phyloP scores from a whole-genome alignment of 1,284 basidiomycete species.

The Leccinum griseonigrum region DNA sequence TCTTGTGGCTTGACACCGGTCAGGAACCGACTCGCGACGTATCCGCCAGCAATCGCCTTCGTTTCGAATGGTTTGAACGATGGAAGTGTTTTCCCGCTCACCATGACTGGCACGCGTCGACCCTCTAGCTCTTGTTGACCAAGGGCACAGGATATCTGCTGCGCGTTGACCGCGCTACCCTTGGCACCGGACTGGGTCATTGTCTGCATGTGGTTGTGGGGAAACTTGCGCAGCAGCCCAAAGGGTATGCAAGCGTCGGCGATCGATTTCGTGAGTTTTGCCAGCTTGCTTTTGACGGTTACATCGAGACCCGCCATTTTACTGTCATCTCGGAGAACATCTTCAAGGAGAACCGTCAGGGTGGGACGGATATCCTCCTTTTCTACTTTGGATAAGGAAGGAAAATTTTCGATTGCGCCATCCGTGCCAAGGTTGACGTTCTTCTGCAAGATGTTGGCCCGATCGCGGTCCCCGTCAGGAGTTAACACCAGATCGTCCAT shows the following conservation, averaged over 20 bases:
- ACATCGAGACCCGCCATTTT: conserved; percentile 97
- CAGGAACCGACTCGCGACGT: conserved; percentile 98
- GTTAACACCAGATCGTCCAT: conserved; percentile 98
- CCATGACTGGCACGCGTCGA: conserved; percentile 98
- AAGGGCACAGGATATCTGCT: conserved; percentile 95
- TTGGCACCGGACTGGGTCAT: conserved; percentile 99
- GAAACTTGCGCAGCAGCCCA: conserved; percentile 89
- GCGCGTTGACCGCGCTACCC: conserved; percentile 96
- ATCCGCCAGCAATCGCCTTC: conserved; percentile 96
- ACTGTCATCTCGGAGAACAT: conserved; percentile 94
- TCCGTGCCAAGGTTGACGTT: conserved; percentile 78
- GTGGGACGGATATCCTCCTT: conserved; percentile 51
- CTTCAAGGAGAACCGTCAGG: conserved; percentile 72
- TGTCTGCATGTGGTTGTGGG: conserved; percentile 99
- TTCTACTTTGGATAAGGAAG: conserved; percentile 55
- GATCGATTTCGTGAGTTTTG: conserved; percentile 87
- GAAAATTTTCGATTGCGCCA: conserved; percentile 89
- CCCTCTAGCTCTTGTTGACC: conserved; percentile 99
- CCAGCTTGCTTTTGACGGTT: conserved; percentile 84
- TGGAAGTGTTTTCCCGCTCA: conserved; percentile 97
- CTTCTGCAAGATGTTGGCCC: conserved; percentile 68
- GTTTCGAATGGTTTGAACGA: conserved; percentile 98
- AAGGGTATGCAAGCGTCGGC: conserved; percentile 90
- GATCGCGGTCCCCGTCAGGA: conserved; percentile 71
- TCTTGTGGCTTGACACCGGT: conserved; percentile 98